phyloP scores from a whole-genome alignment of 2,329 filamentous ascomycete genomes.

The Trichoderma simmonsii region DNA sequence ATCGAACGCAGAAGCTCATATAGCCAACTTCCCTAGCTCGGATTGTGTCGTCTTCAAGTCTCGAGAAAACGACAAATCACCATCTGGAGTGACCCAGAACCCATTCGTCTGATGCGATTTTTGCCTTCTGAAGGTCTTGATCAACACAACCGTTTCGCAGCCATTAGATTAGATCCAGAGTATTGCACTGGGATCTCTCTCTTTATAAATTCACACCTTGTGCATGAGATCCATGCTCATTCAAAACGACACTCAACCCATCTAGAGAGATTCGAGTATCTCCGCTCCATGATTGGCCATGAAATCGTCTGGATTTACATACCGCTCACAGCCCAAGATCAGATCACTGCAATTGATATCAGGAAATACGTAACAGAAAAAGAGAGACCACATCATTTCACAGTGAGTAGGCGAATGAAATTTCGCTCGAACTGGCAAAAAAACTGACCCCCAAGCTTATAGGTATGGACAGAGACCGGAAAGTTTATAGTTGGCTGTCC shows the following conservation, averaged over 20 bases:
- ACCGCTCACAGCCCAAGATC: not conserved
- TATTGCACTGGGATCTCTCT: slow-evolving; percentile 5
- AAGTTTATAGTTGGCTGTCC: not conserved
- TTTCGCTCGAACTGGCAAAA: not conserved
- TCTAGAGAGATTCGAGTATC: not conserved
- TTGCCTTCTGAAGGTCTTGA: not conserved
- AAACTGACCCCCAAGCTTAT: not conserved
- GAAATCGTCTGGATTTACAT: not conserved
- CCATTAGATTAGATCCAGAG: not conserved
- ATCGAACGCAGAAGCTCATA: no score
- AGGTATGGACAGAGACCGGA: not conserved
- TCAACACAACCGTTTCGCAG: not conserved
- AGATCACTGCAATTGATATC: not conserved
- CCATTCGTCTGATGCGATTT: not conserved
- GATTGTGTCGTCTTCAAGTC: not conserved
- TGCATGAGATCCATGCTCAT: not conserved
- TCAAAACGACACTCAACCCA: not conserved
- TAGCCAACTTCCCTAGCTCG: not conserved
- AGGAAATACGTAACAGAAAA: not conserved
- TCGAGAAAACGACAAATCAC: not conserved
- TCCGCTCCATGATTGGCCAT: not conserved
- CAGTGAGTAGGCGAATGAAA: not conserved
- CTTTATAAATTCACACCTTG: not conserved
- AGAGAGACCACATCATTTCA: not conserved
- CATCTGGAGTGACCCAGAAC: not conserved